A percentile compares a stretch with the other conserved stretches of the same genome.
These are phyloP conservation scores for Saprolegnia parasitica DNA, from an alignment of 352 stramenopile species.

Conservation along the genomic window DNA sequence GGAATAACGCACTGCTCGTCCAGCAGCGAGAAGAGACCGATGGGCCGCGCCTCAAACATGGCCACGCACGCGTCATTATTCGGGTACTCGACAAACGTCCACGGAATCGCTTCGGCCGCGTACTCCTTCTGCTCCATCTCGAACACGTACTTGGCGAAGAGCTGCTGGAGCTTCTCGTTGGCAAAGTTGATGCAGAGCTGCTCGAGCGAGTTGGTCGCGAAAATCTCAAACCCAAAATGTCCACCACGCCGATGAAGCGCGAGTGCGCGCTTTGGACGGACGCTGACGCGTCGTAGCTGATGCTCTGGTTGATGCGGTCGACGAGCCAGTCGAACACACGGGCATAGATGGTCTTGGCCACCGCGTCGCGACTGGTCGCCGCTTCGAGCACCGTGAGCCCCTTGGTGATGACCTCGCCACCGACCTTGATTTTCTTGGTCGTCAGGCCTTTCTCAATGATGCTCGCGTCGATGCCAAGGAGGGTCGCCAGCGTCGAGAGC, in stretches of 20 bases:
- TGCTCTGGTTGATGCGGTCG: constrained; percentile 37
- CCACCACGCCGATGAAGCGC: constrained; percentile 41
- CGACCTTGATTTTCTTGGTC: constrained; percentile 54
- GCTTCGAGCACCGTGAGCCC: constrained; percentile 33
- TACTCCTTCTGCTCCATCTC: constrained; percentile 33
- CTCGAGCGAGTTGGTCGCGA: constrained; percentile 36
- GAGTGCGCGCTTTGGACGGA: background rate
- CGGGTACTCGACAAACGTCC: constrained; percentile 28
- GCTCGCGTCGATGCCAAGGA: constrained; percentile 34
- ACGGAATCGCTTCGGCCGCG: constrained; percentile 28
- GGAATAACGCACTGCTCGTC: constrained; percentile 41
- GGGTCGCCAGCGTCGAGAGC: background rate
- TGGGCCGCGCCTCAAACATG: constrained; percentile 43
- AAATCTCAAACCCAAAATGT: constrained; percentile 56
- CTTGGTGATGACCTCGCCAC: constrained; percentile 52
- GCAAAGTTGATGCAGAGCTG: constrained; percentile 39
- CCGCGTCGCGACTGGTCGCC: constrained; percentile 30
- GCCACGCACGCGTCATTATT: constrained; percentile 37
- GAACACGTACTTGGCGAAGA: constrained; percentile 37
- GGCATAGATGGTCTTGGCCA: constrained; percentile 37
- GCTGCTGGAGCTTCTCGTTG: constrained; percentile 37
- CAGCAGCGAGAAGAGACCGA: constrained; percentile 32
- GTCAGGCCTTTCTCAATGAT: constrained; percentile 60
- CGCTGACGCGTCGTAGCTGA: constrained; percentile 46
- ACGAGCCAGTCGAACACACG: constrained; percentile 42